A percentile compares a stretch with the other conserved stretches of the same genome.
phyloP scores from a whole-genome alignment of 345 rosid species.

The Passiflora organensis region DNA sequence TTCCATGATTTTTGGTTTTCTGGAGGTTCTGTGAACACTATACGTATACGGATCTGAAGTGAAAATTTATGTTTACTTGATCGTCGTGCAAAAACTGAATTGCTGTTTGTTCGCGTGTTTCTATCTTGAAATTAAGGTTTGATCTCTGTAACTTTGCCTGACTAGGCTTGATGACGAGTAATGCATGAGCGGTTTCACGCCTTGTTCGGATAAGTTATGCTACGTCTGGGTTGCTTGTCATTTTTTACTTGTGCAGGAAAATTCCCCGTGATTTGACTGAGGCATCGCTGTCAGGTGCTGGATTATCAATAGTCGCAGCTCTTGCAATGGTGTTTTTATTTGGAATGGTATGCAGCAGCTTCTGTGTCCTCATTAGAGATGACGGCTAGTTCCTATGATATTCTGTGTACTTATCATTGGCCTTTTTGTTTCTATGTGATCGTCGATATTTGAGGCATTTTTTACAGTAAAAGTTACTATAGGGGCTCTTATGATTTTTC shows the following conservation, averaged over 20 bases:
- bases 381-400: background rate
- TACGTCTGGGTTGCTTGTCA: background rate
- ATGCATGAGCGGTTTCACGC: no score
- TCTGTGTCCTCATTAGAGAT: no score
- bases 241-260: conserved; percentile 55
- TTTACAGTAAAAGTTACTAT: background rate
- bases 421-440: background rate
- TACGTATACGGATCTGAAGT: conserved; percentile 9
- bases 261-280: conserved; percentile 98
- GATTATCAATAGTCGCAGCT: conserved; percentile 85
- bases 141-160: no score
- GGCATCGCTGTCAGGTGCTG: conserved; percentile 95
- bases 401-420: background rate
- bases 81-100: no score
- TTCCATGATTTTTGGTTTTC: no score
- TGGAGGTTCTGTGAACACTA: background rate
- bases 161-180: no score
- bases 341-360: conserved; percentile 72
- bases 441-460: no score
- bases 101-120: no score
- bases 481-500: background rate
- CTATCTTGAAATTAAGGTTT: no score
- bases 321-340: conserved; percentile 81
- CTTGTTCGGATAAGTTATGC: no score
- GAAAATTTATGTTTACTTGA: background rate